Evolutionary conservation across 345 rosid species (phyloP).

Genomic region (Gossypium longicalyx): DNA sequence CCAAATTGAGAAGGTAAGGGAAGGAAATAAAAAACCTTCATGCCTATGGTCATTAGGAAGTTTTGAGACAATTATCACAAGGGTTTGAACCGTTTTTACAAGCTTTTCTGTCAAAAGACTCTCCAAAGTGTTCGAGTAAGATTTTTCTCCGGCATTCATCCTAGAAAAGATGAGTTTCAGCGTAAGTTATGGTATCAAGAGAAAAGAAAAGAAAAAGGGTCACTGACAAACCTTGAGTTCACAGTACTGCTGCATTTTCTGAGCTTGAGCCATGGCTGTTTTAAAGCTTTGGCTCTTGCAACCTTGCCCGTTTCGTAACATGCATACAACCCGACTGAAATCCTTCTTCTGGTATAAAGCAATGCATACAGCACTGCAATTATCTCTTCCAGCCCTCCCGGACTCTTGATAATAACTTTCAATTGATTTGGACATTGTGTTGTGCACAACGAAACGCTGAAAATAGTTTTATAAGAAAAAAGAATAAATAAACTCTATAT

Average conservation of each 20-base stretch:
- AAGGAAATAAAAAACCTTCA: background rate
- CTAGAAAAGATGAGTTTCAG: conserved; percentile 29
- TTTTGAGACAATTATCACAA: conserved; percentile 72
- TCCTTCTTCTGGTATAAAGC: conserved; percentile 89
- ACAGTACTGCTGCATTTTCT: conserved; percentile 87
- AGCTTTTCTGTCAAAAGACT: conserved; percentile 47
- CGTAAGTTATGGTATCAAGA: background rate
- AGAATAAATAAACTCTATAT: background rate
- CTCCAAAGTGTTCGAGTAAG: conserved; percentile 80
- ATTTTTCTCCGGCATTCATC: conserved; percentile 70
- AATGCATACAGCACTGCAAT: conserved; percentile 57
- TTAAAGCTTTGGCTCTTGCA: conserved; percentile 61
- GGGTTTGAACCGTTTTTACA: conserved; percentile 67
- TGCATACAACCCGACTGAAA: conserved; percentile 85
- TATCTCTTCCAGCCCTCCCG: conserved; percentile 91
- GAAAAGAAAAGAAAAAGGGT: background rate
- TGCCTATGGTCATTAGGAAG: conserved; percentile 25
- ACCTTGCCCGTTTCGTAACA: conserved; percentile 76
- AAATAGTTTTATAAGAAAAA: background rate
- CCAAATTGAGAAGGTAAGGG: background rate
- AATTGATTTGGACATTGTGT: conserved; percentile 83
- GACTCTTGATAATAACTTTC: conserved; percentile 97
- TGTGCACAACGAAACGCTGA: conserved; percentile 88
- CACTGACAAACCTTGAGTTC: conserved; percentile 59
- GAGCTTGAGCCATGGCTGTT: conserved; percentile 77